Percentiles rank a stretch among this genome's conserved stretches.
phyloP scores from a whole-genome alignment of 495 filamentous ascomycete genomes.

The Hypoxylon perforatum region DNA sequence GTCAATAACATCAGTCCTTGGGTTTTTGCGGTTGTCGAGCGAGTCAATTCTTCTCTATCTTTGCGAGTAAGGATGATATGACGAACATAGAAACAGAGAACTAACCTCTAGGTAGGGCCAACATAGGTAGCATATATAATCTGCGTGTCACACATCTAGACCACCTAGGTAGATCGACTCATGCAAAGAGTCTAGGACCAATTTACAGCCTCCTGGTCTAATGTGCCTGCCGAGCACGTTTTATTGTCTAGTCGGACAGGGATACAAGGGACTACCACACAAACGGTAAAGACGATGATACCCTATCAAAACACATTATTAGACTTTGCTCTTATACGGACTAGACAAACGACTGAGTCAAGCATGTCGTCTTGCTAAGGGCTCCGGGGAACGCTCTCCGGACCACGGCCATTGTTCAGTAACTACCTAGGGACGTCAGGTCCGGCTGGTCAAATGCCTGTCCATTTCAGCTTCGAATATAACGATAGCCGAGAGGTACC shows the following conservation, averaged over 20 bases:
- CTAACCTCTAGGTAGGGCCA: no score
- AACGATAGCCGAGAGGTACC: conserved; percentile 2
- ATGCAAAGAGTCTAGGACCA: no score
- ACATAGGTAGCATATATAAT: no score
- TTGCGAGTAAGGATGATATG: no score
- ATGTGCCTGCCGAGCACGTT: conserved; percentile 2
- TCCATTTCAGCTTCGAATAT: conserved; percentile 6
- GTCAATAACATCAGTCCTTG: no score
- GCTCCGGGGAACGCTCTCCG: conserved; percentile 1
- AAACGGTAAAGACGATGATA: neutral
- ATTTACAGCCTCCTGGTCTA: conserved; percentile 4
- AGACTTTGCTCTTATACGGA: neutral
- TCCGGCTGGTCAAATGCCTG: neutral
- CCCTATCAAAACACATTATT: conserved; percentile 8
- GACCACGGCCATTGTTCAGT: neutral
- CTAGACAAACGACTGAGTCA: neutral
- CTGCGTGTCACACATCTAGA: no score
- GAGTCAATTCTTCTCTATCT: no score
- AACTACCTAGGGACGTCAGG: neutral
- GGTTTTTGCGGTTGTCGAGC: no score
- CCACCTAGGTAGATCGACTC: no score
- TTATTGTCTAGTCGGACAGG: neutral
- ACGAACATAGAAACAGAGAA: no score
- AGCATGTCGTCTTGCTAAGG: neutral
- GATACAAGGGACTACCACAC: neutral